phyloP scores from a whole-genome alignment of 1,139 yeast species.

The Yamadazyma triangularis region DNA sequence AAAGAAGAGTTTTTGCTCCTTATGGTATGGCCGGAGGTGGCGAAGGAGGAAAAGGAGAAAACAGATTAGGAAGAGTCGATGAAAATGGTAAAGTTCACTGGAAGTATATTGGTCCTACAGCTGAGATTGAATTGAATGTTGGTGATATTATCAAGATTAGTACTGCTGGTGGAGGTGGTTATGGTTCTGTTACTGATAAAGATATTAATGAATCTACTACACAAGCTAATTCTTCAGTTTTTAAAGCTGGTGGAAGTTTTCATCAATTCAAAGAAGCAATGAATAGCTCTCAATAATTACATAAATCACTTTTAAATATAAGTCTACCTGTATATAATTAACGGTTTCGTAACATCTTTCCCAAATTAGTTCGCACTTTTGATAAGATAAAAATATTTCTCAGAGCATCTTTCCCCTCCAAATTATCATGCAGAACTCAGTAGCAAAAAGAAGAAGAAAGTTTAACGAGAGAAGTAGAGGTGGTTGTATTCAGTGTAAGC shows the following conservation, averaged over 20 bases:
- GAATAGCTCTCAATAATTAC: conserved; percentile 20
- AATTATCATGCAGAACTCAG: too few species aligned
- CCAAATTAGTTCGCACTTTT: too few species aligned
- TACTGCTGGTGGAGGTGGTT: conserved; percentile 58
- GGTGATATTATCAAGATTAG: conserved; percentile 42
- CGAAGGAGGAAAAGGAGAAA: conserved; percentile 56
- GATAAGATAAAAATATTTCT: too few species aligned
- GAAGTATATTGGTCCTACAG: conserved; percentile 18
- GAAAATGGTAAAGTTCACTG: conserved; percentile 17
- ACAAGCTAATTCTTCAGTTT: conserved; percentile 4
- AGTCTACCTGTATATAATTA: too few species aligned
- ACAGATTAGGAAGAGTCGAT: conserved; percentile 44
- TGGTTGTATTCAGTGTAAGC: conserved; percentile 69
- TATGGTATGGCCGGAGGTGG: conserved; percentile 22
- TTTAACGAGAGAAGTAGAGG: conserved; percentile 18
- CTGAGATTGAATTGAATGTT: conserved; percentile 17
- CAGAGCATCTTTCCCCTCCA: too few species aligned
- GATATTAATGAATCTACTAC: neutral
- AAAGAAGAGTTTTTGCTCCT: conserved; percentile 18
- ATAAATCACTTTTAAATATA: too few species aligned
- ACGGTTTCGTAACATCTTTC: too few species aligned
- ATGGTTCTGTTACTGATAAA: conserved; percentile 21
- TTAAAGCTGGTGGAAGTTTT: conserved; percentile 18
- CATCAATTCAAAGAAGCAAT: conserved; percentile 14
- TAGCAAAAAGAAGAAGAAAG: conserved; percentile 3